Evolutionary conservation across 257 asterid genomes (phyloP).

Genomic region (Rubia yunnanensis): DNA sequence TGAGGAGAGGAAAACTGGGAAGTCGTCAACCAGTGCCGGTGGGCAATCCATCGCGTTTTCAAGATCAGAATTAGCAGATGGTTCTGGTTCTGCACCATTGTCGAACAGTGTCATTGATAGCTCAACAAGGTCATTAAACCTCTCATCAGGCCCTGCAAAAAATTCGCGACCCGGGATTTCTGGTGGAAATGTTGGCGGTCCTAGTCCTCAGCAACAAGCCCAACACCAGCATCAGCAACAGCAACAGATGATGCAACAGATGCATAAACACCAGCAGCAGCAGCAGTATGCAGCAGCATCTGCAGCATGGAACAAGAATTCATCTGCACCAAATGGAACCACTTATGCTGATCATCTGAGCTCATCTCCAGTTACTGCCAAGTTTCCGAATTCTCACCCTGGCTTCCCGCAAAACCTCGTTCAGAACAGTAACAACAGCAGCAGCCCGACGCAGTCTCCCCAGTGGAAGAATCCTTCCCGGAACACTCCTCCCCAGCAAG

Average conservation of each 20-base stretch:
- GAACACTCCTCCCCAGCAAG: conserved; percentile 36
- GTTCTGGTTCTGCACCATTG: conserved; percentile 27
- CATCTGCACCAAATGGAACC: conserved; percentile 38
- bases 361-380: conserved; percentile 37
- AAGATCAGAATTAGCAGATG: conserved; percentile 47
- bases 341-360: conserved; percentile 55
- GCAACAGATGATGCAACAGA: conserved; percentile 34
- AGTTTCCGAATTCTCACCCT: conserved; percentile 41
- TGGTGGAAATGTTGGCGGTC: conserved; percentile 29
- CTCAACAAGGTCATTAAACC: conserved; percentile 35
- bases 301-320: conserved; percentile 38
- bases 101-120: conserved; percentile 48
- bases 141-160: conserved; percentile 33
- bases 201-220: conserved; percentile 48
- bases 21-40: conserved; percentile 29
- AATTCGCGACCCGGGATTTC: conserved; percentile 37
- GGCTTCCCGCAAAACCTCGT: conserved; percentile 63
- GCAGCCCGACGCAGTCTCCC: conserved; percentile 56
- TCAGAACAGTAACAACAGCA: conserved; percentile 41
- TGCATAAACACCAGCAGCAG: conserved; percentile 40
- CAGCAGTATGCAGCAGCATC: conserved; percentile 30
- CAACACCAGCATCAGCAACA: conserved; percentile 24
- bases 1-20: conserved; percentile 57
- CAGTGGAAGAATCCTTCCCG: conserved; percentile 68
- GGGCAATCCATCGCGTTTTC: conserved; percentile 78